Base-by-base conservation (phyloP, 768 basidiomycete species). In the Russula sp. region DNA sequence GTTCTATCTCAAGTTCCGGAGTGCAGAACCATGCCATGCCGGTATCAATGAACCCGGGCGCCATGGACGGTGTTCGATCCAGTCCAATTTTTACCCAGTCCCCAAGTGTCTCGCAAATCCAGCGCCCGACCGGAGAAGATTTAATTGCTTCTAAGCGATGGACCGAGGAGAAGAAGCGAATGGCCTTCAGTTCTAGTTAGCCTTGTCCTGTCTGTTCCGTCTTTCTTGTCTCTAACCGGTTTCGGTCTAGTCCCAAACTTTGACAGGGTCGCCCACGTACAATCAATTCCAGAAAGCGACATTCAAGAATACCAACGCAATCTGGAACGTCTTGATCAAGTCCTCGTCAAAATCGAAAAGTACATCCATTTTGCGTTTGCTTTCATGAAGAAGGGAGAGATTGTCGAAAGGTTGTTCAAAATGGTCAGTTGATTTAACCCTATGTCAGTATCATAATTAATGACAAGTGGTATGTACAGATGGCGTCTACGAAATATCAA, bases 331-430 rank as follows among this genome's bases (percentile, higher is more conserved):
- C 64, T 65, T 38, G 59, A 65, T 28, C 28, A 26, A 20, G 49
- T 50, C 13, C 55, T 65, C 11, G 14, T 0, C 3, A 61, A 28
- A 9, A 65, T 65, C 9, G 64, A 65, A 42, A 65, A 14, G 7
- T 61, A 61, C 26, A 65, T 65, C 10, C 55, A 42, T n/a, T 6
- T 65, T 14, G 64, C 55, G 8, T 65, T 52, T 49, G 64, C 64
- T 7, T 38, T 10, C 11, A 14, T 57, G n/a, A 61, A 51, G 55
- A 56, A 57, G n/a, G 40, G 28, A 20, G 55, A 57, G 5, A 11
- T 65, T 10, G 59, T 61, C 0, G 48, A 40, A 30, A 44, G 54
- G 32, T 36, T 61, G 49, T 65, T 61, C 34, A 18, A 11, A 0
- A 65, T 65, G 64, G 64, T 65, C 20, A 57, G 64, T 52, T 14